Evolutionary conservation across 2,329 filamentous ascomycete genomes (phyloP), one percentile per base, ranked within the genome.

Genomic region (Colletotrichum siamense): DNA sequence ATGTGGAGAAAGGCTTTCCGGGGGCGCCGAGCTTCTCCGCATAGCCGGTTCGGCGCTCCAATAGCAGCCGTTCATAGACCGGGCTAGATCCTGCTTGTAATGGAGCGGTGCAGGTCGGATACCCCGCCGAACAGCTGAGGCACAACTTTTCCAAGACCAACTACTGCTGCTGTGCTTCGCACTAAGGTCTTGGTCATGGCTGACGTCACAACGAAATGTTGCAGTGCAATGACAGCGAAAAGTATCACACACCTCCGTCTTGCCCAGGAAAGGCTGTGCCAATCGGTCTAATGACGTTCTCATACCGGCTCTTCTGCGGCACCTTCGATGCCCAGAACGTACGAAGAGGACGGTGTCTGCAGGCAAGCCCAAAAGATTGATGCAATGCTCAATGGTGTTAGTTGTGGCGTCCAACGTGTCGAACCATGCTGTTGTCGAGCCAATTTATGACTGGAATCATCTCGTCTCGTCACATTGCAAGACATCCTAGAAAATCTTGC

Each of bases 391-490:
- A 49, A 63, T 34, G 39, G 67, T 73, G 63, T 55, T 63, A 68
- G 24, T 61, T 75, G 69, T 75, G 73, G 73, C 73, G 73, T 72
- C 62, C 73, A 62, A 75, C 62, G 52, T 66, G 69, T 67, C 69
- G 73, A 52, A 22, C 44, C 10, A 52, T 34, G 55, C 32, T 30
- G 26, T 61, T 61, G 16, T 75, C 44, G 59, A 49, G 44, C 49
- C 52, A 55, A 28, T n/a, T 22, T n/a, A 67, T 52, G 18, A 22
- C 8, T 44, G 32, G 12, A 63, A 63, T 73, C 63, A 64, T 63
- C 39, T 64, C 39, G 36, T 68, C 57, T 10, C 36, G 44, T 49
- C 28, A 24, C 62, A 62, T 22, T 52, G 10, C 44, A 13, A 13
- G 44, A 10, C 28, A 71, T 64, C 32, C 67, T 36, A 12, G 24